Conservation (phyloP, 2,329 filamentous ascomycete genomes). For the Elsinoe perseae region DNA sequence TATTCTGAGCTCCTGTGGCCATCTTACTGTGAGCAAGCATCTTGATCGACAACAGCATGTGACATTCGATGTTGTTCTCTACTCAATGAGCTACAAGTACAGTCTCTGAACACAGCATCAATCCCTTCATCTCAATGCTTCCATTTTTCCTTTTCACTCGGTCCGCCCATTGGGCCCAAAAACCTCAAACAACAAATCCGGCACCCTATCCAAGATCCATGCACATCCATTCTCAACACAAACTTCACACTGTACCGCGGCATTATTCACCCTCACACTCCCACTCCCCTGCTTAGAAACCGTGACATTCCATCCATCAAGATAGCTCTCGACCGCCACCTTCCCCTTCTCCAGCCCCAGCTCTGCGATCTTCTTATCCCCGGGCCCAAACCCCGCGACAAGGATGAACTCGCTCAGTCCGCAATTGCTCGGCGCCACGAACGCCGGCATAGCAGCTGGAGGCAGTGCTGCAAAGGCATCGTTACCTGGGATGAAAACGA, state of each 20-base stretch:
- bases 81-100: no score
- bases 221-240: conserved; percentile 4
- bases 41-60: no score
- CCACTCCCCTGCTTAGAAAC: background rate
- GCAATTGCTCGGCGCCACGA: background rate
- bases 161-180: background rate
- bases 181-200: background rate
- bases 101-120: no score
- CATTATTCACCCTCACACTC: background rate
- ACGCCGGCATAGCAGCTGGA: background rate
- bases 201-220: background rate
- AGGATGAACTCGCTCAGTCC: background rate
- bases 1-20: no score
- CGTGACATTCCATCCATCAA: background rate
- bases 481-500: background rate
- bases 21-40: no score
- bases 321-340: background rate
- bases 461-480: background rate
- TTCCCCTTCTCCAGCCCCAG: background rate
- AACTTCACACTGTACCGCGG: background rate
- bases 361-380: background rate
- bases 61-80: no score
- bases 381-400: background rate
- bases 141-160: background rate
- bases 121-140: no score